Evolutionary conservation across 345 rosid species (phyloP), one percentile per base, ranked within the genome.

Genomic region (Aegle marmelos): DNA sequence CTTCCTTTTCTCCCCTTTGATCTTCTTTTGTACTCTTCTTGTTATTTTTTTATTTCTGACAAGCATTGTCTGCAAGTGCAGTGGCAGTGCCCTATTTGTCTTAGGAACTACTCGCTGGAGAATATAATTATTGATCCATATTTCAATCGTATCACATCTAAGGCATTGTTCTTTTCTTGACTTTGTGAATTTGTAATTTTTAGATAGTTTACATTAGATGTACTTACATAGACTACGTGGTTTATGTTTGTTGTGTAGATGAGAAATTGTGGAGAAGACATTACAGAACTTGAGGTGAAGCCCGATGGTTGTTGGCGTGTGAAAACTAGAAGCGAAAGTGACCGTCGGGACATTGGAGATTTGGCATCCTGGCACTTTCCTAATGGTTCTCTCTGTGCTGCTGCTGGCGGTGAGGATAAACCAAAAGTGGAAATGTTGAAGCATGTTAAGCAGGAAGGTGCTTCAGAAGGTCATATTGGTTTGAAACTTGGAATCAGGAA

Each of bases 1-100:
- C 4, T 4, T 34, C 11, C 41, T 3, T 81, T 56, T 22, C 53
- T 39, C 57, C 57, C 22, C 2, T 64, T 7, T 79, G 48, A 22
- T 34, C 34, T 28, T 6, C 6, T 48, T 48, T 59, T 78, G 24
- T 58, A 54, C 58, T 76, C 39, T 4, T 53, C 2, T 67, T 27
- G 14, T 63, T 25, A 21, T 25, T 76, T 75, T 75, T 36, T 76
- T 69, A 72, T 0, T 79, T 79, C 78, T 69, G 61, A 68, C 80
- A 70, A 76, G 79, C 67, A 56, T 64, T 83, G 72, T 63, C 65
- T 73, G 57, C 65, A 75, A 76, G 56, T 84, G 83, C 95, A 96
- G 99, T 96, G 99, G 99, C 99, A 96, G 83, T 96, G 98, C 81
- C 99, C 99, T 36, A 82, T 90, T 82, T 94, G 99, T 84, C 86